Evolutionary conservation across 2,329 filamentous ascomycete species (phyloP).

Genomic region (Zasmidium citrigriseum): DNA sequence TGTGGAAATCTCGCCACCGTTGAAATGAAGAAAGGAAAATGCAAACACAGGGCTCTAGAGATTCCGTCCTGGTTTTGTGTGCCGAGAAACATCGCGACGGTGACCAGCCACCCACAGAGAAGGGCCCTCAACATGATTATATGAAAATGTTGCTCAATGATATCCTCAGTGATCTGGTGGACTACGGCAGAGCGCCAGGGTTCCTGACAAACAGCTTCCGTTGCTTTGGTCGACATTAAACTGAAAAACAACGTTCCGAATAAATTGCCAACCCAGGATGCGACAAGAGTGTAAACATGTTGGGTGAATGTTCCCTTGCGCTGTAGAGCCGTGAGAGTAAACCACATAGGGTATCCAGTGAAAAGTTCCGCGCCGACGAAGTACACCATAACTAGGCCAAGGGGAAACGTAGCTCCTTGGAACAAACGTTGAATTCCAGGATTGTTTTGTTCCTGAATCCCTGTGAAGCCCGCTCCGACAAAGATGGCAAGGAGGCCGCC

Average conservation of each 20-base stretch:
- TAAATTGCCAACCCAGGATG: conserved; percentile 27
- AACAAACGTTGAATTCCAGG: conserved; percentile 26
- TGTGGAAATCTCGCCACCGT: conserved; percentile 30
- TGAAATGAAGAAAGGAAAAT: conserved; percentile 32
- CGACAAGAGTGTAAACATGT: conserved; percentile 20
- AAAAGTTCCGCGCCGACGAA: conserved; percentile 32
- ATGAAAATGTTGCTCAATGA: conserved; percentile 27
- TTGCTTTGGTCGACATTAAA: conserved; percentile 20
- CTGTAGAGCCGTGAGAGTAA: conserved; percentile 28
- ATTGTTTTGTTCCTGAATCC: conserved; percentile 17
- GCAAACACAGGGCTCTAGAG: conserved; percentile 30
- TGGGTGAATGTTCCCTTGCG: conserved; percentile 20
- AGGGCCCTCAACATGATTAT: conserved; percentile 30
- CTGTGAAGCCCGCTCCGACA: conserved; percentile 23
- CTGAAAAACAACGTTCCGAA: conserved; percentile 23
- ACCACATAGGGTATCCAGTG: conserved; percentile 36
- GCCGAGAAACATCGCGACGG: conserved; percentile 33
- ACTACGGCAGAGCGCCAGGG: conserved; percentile 25
- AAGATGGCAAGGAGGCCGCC: conserved; percentile 26
- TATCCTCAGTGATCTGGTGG: conserved; percentile 23
- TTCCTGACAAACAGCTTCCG: conserved; percentile 21
- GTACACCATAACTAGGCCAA: conserved; percentile 32
- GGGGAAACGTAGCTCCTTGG: conserved; percentile 28
- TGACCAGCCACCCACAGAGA: conserved; percentile 32
- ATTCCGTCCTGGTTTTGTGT: conserved; percentile 34